Conservation (phyloP, 2,329 filamentous ascomycete genomes). For the Ophiocordyceps robertsii region DNA sequence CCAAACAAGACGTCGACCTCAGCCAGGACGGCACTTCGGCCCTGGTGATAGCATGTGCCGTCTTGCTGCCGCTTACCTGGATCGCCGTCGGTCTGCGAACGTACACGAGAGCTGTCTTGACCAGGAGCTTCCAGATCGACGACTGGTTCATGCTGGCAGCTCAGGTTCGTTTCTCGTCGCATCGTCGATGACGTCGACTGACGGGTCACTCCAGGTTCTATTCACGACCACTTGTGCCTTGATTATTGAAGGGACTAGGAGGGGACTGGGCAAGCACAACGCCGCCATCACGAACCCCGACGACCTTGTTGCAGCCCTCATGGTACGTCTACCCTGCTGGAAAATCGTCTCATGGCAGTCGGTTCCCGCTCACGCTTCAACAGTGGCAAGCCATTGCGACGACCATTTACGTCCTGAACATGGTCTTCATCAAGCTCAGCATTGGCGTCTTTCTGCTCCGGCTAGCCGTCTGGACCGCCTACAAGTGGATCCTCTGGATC, state of each 20-base stretch:
- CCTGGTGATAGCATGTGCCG: slow-evolving; percentile 20
- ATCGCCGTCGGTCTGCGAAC: slow-evolving; percentile 26
- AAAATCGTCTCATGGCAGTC: neutral
- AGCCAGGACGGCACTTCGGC: slow-evolving; percentile 24
- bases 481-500: slow-evolving; percentile 32
- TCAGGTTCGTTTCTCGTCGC: slow-evolving; percentile 20
- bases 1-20: slow-evolving; percentile 15
- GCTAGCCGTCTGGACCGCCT: slow-evolving; percentile 29
- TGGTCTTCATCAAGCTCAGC: slow-evolving; percentile 44
- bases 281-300: slow-evolving; percentile 21
- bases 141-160: slow-evolving; percentile 40
- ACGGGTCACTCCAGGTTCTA: slow-evolving; percentile 17
- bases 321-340: slow-evolving; percentile 15
- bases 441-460: slow-evolving; percentile 38
- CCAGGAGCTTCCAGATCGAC: slow-evolving; percentile 31
- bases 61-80: slow-evolving; percentile 26
- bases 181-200: neutral
- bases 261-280: slow-evolving; percentile 35
- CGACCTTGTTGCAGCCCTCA: slow-evolving; percentile 30
- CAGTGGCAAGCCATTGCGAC: slow-evolving; percentile 39
- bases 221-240: slow-evolving; percentile 35
- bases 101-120: slow-evolving; percentile 30
- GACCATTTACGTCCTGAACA: slow-evolving; percentile 34
- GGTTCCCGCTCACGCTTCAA: neutral
- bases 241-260: slow-evolving; percentile 26